Conservation (phyloP, 2,329 filamentous ascomycete species). For the Arthrobotrys musiformis region DNA sequence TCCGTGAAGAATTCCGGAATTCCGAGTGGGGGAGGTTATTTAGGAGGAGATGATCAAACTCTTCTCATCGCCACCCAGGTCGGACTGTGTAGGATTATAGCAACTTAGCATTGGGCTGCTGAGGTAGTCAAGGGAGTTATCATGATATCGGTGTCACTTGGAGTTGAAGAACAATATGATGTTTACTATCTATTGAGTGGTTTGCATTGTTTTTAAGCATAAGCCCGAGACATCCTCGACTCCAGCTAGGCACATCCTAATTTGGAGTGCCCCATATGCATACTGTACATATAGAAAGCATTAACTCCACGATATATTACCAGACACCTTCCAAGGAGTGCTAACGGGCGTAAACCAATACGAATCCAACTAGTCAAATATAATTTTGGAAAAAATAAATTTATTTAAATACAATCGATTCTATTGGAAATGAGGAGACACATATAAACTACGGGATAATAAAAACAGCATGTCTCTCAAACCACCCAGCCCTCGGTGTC, state of each 20-base stretch:
- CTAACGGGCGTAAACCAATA: too few relatives aligned
- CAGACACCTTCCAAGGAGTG: too few relatives aligned
- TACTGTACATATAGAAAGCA: too few relatives aligned
- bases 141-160: too few relatives aligned
- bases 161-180: too few relatives aligned
- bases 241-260: too few relatives aligned
- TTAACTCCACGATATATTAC: too few relatives aligned
- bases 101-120: background rate
- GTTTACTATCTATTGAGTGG: too few relatives aligned
- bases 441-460: background rate
- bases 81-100: background rate
- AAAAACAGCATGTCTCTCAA: conserved; percentile 30
- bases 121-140: background rate
- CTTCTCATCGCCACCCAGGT: background rate
- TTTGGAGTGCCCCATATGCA: too few relatives aligned
- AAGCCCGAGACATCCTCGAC: background rate
- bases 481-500: conserved; percentile 17
- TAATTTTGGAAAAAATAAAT: too few relatives aligned
- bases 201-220: background rate
- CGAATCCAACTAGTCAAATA: too few relatives aligned
- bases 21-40: conserved; percentile 50
- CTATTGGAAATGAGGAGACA: background rate
- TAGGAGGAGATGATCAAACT: conserved; percentile 15
- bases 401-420: background rate
- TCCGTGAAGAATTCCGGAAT: conserved; percentile 50